Base-by-base conservation (phyloP, 306 rosid species). In the Vigna hirtella region DNA sequence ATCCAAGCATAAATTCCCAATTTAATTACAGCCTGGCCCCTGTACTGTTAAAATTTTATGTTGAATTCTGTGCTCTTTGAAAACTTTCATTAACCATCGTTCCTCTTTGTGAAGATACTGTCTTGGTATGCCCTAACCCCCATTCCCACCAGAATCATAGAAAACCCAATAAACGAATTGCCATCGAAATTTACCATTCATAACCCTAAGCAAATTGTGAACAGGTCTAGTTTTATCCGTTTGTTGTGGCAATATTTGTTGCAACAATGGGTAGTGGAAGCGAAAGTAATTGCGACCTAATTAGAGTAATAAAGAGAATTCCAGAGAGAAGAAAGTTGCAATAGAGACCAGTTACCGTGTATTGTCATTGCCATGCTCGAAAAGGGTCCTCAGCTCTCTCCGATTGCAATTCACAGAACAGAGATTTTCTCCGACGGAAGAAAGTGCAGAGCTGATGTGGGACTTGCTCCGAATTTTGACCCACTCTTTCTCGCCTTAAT, bases 361-460 rank as follows among this genome's bases (percentile, higher is more conserved):
- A 86, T 4, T 36, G 89, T 86, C 89, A 86, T 86, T 71, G 89
- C 86, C 89, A 86, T 86, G 76, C 16, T 71, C 65, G 62, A 74
- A 76, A 64, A 57, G 69, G 55, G 52, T 12, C 74, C 56, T 70
- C 16, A 1, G 48, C 47, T 38, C 47, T 73, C 32, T 59, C 67
- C 47, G 52, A 57, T 58, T 55, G 68, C 84, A 49, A 78, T 40
- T 61, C 17, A 64, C 34, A 67, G 61, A 45, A 69, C 67, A 47
- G 70, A 30, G 66, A 79, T 16, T 63, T 68, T 59, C 50, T 18
- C 16, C 7, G 15, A 8, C 65, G 66, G 65, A 65, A n/a, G 4
- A 40, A 14, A 20, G 43, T 49, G 49, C 69, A 71, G 34, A 62
- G 56, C 10, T 68, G 28, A 48, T 24, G 17, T 68, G 28, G 48